Percentiles rank a stretch among this genome's conserved stretches.
Evolutionary conservation across 441 rosid genomes (phyloP).

Genomic region (Mallotus repandus): DNA sequence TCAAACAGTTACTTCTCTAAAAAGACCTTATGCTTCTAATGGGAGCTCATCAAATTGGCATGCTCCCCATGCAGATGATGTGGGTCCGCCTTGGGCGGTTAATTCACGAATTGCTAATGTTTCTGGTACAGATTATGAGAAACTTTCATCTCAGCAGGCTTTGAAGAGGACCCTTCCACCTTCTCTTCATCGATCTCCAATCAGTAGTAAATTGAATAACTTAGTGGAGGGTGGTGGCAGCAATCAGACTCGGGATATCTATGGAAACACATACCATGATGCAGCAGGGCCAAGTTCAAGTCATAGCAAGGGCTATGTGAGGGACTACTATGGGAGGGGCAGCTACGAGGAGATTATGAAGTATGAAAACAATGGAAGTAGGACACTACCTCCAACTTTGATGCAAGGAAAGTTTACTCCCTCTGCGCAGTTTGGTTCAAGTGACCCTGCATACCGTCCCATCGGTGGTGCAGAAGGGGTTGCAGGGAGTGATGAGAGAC

Average conservation of each 20-base stretch:
- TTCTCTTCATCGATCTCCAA: constrained; percentile 37
- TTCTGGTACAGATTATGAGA: constrained; percentile 50
- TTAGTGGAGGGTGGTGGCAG: constrained; percentile 31
- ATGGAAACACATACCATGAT: constrained; percentile 35
- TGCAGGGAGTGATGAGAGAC: constrained; percentile 63
- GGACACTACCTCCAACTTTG: constrained; percentile 68
- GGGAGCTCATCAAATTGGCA: constrained; percentile 39
- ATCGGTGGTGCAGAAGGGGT: constrained; percentile 56
- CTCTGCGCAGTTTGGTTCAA: constrained; percentile 43
- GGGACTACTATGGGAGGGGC: constrained; percentile 39
- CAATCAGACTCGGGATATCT: constrained; percentile 34
- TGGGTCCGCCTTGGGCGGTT: constrained; percentile 34
- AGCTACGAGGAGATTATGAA: constrained; percentile 43
- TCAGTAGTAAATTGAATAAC: constrained; percentile 26
- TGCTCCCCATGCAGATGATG: constrained; percentile 31
- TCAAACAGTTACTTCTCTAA: constrained; percentile 28
- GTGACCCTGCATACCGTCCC: constrained; percentile 44
- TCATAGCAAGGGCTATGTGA: constrained; percentile 45
- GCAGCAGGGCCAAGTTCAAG: constrained; percentile 42
- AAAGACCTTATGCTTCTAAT: constrained; percentile 31
- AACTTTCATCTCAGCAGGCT: constrained; percentile 63
- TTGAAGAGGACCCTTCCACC: constrained; percentile 66
- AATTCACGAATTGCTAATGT: constrained; percentile 55
- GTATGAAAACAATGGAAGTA: constrained; percentile 53
- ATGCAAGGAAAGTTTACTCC: constrained; percentile 46